phyloP scores from a whole-genome alignment of 441 rosid species.

The Corymbia citriodora region DNA sequence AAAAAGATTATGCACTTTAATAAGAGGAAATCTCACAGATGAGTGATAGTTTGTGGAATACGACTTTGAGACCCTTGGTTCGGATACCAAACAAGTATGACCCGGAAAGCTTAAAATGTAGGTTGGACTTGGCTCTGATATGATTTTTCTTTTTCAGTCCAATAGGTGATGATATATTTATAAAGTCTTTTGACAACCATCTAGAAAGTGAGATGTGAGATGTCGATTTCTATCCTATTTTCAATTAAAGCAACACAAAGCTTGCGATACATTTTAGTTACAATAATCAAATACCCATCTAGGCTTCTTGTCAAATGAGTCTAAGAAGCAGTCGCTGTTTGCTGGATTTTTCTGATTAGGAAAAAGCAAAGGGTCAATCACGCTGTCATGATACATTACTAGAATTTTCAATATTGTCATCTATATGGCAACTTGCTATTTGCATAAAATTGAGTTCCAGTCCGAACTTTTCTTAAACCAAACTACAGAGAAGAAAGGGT shows the following conservation, averaged over 20 bases:
- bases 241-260: neutral
- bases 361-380: neutral
- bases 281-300: neutral
- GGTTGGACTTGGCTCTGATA: neutral
- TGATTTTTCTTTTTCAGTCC: neutral
- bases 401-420: neutral
- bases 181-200: neutral
- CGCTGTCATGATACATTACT: neutral
- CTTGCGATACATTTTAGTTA: neutral
- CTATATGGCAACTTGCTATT: neutral
- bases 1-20: neutral
- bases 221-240: neutral
- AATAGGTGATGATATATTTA: neutral
- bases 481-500: neutral
- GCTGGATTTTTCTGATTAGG: neutral
- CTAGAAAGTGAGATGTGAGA: neutral
- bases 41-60: neutral
- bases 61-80: neutral
- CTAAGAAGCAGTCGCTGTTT: neutral
- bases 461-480: neutral
- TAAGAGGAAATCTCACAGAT: neutral
- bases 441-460: neutral
- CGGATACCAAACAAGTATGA: neutral
- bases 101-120: neutral
- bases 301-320: neutral